phyloP scores from a whole-genome alignment of 805 yeast genomes.

The Deakozyma indianensis region DNA sequence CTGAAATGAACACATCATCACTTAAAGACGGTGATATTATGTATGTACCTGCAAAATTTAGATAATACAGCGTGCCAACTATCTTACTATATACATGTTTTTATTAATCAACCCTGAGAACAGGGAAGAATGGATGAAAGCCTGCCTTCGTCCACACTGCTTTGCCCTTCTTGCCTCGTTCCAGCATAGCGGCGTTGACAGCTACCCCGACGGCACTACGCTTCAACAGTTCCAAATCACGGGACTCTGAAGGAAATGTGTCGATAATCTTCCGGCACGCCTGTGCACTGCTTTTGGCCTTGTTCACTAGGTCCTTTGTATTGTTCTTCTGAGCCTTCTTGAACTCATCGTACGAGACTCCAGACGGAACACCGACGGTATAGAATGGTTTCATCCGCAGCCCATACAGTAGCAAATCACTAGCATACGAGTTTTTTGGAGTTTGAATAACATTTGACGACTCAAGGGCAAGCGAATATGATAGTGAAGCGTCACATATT shows the following conservation, averaged over 20 bases:
- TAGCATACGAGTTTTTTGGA: slow-evolving; percentile 8
- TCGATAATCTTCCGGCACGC: background rate
- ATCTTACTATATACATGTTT: background rate
- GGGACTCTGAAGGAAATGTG: slow-evolving; percentile 4
- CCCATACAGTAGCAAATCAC: slow-evolving; percentile 27
- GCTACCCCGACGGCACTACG: slow-evolving; percentile 11
- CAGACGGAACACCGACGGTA: slow-evolving; percentile 62
- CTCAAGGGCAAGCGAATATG: slow-evolving; percentile 10
- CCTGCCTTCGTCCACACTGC: slow-evolving; percentile 20
- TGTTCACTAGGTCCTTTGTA: background rate
- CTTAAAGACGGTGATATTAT: background rate
- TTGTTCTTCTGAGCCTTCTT: slow-evolving; percentile 2
- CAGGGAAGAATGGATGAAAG: slow-evolving; percentile 36
- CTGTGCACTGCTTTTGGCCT: slow-evolving; percentile 4
- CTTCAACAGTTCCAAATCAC: slow-evolving; percentile 11
- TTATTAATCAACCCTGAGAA: slow-evolving; percentile 10
- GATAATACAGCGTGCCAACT: background rate
- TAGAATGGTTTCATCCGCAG: slow-evolving; percentile 69
- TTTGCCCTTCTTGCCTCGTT: slow-evolving; percentile 3
- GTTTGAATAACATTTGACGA: slow-evolving; percentile 4
- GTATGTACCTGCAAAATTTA: background rate
- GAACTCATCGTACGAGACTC: slow-evolving; percentile 35
- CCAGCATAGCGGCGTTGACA: slow-evolving; percentile 7
- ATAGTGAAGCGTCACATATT: slow-evolving; percentile 19
- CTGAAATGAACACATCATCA: too few species aligned